Evolutionary conservation across 495 filamentous ascomycete genomes (phyloP), one percentile per base, ranked within the genome.

Genomic region (Lasiosphaeria miniovina): DNA sequence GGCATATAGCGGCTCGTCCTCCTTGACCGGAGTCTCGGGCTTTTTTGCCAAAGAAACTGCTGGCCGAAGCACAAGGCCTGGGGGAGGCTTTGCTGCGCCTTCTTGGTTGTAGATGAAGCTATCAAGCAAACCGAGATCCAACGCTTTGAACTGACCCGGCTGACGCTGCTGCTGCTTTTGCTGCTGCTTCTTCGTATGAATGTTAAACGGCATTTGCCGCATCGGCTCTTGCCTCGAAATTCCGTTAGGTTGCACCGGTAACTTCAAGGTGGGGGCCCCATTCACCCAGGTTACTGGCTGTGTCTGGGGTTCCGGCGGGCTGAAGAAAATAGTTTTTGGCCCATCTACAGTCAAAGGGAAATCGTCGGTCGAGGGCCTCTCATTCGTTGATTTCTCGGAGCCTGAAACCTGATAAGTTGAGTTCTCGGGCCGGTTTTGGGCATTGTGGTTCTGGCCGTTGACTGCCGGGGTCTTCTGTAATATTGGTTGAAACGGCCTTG

Each of bases 1-100:
- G 4, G 52, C 41, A 17, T 60, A 72, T 17, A 65, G 45, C 5
- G 68, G 68, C 15, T 66, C 61, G 46, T 71, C 68, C 12, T 49
- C 46, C 24, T 38, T 36, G n/a, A 41, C 43, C 31, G n/a, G 49
- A 36, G 11, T 50, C 15, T 40, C 38, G 17, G 31, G 35, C 38
- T 4, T 48, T 46, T 52, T n/a, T 46, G 43, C 8, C 4, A 14
- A 46, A 46, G 43, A 14, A 5, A n/a, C 12, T 5, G 12, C 11
- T 3, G 12, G 8, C 12, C 8, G 36, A n/a, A 11, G 11, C 24
- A 50, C 14, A 31, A 61, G 12, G 11, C 14, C 31, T 52, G 49
- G 31, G 15, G 57, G 58, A 17, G 58, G 54, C 4, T 35, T 53
- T 24, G 36, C 14, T 1, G 58, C 52, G 2, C 54, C 52, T 32